Evolutionary conservation across 23 red algal genomes (phyloP).

Genomic region (Agarophyton chilense): DNA sequence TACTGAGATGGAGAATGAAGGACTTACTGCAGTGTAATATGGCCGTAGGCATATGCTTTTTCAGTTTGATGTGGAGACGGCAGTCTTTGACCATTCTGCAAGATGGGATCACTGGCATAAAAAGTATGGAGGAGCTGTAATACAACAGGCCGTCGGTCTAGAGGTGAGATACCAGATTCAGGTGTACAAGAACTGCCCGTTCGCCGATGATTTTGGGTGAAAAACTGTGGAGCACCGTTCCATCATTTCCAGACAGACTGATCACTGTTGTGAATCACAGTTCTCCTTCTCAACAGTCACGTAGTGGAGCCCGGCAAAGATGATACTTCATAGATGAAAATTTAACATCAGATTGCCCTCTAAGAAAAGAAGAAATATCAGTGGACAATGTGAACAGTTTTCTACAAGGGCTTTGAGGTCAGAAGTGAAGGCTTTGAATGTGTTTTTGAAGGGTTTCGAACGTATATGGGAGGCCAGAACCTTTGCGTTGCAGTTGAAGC

Average conservation of each 20-base stretch:
- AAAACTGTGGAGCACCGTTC: not conserved
- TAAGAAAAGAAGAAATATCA: not conserved
- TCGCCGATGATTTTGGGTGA: not conserved
- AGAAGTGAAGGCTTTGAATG: no score
- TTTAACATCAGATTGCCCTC: not conserved
- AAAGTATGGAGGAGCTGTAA: not conserved
- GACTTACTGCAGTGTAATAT: not conserved
- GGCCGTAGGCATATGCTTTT: conserved; percentile 4
- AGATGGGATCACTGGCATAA: conserved; percentile 8
- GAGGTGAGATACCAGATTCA: not conserved
- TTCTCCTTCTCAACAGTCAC: not conserved
- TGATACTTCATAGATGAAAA: conserved; percentile 30
- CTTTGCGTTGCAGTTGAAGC: no score
- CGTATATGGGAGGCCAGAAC: no score
- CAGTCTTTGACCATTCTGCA: not conserved
- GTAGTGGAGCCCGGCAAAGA: not conserved
- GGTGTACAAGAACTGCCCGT: no score
- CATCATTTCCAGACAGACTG: not conserved
- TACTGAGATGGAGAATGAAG: not conserved
- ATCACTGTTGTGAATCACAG: not conserved
- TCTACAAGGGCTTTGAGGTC: not conserved
- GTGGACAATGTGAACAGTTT: not conserved
- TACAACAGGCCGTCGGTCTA: not conserved
- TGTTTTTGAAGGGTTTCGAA: no score
- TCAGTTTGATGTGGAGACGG: no score